Conservation (phyloP, 2,329 filamentous ascomycete genomes). For the Neonectria punicea region DNA sequence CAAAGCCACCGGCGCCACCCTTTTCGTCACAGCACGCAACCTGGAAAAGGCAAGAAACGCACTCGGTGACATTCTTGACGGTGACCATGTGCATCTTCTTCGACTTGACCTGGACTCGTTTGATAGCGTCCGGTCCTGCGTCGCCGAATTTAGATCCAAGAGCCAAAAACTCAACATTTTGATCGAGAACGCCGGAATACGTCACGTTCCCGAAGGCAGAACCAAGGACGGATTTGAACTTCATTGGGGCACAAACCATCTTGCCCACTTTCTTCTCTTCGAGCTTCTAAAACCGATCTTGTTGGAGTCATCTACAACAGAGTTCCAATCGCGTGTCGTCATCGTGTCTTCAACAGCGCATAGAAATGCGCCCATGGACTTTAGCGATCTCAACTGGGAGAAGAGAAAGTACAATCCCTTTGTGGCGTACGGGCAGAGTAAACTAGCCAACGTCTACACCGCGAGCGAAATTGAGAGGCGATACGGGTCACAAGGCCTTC, state of each 20-base stretch:
- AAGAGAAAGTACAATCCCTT: slow-evolving; percentile 43
- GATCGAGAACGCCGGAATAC: slow-evolving; percentile 57
- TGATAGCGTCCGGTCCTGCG: slow-evolving; percentile 38
- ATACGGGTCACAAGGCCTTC: slow-evolving; percentile 56
- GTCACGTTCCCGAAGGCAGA: slow-evolving; percentile 50
- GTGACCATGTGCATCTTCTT: slow-evolving; percentile 33
- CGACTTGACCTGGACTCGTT: slow-evolving; percentile 42
- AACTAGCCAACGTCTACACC: slow-evolving; percentile 62
- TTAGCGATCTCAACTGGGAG: slow-evolving; percentile 37
- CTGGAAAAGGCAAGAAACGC: slow-evolving; percentile 38
- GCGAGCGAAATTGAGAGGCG: slow-evolving; percentile 62
- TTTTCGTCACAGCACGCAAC: slow-evolving; percentile 41
- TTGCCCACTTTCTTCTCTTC: slow-evolving; percentile 57
- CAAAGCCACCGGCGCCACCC: slow-evolving; percentile 46
- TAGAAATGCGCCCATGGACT: slow-evolving; percentile 19
- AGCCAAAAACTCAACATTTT: slow-evolving; percentile 46
- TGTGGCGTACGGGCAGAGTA: slow-evolving; percentile 58
- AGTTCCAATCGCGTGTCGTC: slow-evolving; percentile 47
- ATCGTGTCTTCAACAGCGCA: slow-evolving; percentile 41
- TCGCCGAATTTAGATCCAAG: slow-evolving; percentile 30
- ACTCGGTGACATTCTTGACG: slow-evolving; percentile 27
- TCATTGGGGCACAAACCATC: slow-evolving; percentile 56
- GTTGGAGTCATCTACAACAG: slow-evolving; percentile 41
- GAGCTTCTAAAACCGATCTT: slow-evolving; percentile 53
- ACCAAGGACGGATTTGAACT: slow-evolving; percentile 55